Conservation (phyloP, 768 basidiomycete species). For the Rhodosporidiobolus sp. region DNA sequence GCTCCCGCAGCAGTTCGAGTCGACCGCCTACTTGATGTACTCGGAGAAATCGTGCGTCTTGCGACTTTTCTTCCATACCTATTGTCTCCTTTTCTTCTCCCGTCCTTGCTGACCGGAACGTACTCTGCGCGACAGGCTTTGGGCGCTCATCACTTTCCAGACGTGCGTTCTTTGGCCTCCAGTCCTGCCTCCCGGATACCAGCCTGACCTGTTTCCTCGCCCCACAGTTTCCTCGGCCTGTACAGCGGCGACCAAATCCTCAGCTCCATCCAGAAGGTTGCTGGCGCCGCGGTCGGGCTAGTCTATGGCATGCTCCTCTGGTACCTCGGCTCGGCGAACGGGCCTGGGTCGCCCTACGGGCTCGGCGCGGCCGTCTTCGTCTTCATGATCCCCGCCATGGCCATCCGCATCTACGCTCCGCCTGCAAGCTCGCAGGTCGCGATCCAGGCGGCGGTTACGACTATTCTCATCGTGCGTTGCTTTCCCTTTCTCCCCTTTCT, state of each 20-base stretch:
- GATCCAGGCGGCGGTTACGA: conserved; percentile 48
- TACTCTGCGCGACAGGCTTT: conserved; percentile 48
- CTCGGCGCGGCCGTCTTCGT: conserved; percentile 52
- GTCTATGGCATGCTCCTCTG: conserved; percentile 53
- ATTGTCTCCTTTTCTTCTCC: background rate
- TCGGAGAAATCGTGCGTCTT: conserved; percentile 30
- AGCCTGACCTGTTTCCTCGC: background rate
- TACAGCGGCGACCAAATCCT: conserved; percentile 58
- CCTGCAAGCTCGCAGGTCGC: conserved; percentile 41
- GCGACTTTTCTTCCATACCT: background rate
- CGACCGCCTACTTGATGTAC: conserved; percentile 49
- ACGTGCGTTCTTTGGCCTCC: conserved; percentile 50
- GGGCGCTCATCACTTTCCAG: conserved; percentile 64
- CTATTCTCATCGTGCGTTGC: conserved; percentile 47
- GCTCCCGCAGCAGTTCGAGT: conserved; percentile 55
- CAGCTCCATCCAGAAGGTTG: conserved; percentile 53
- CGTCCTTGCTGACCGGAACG: background rate
- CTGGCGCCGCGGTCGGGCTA: conserved; percentile 53
- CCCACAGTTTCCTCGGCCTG: conserved; percentile 49
- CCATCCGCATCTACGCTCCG: conserved; percentile 56
- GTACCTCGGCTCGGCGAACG: conserved; percentile 56
- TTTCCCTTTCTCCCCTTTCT: conserved; percentile 35
- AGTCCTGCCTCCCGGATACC: background rate
- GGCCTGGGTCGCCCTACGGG: conserved; percentile 58
- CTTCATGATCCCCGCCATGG: conserved; percentile 53